These are phyloP conservation scores for Didymellaceae sp. DNA, from an alignment of 2,329 filamentous ascomycete species.

Conservation along the genomic window DNA sequence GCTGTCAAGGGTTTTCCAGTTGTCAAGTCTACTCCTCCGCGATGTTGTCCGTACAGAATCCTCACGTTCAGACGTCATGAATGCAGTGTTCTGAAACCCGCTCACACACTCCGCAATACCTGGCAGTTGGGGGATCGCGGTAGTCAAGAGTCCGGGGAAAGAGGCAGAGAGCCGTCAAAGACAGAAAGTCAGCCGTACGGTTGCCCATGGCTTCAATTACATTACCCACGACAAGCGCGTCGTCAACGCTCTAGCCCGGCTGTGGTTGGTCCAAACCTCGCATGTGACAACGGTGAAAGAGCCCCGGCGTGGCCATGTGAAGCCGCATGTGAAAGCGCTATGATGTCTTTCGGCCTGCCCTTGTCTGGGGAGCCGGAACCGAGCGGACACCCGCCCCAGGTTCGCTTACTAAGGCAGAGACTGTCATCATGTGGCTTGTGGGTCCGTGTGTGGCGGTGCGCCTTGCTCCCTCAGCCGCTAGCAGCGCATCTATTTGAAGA, in stretches of 20 bases:
- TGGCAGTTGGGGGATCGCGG: background rate
- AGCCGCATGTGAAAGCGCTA: conserved; percentile 33
- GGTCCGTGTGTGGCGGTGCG: background rate
- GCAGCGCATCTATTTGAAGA: too few species aligned
- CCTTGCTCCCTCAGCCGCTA: background rate
- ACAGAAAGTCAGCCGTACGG: conserved; percentile 20
- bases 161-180: background rate
- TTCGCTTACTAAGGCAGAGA: too few species aligned
- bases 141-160: background rate
- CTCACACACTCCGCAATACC: background rate
- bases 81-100: background rate
- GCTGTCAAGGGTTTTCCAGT: background rate
- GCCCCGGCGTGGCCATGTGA: conserved; percentile 7
- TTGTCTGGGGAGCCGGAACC: conserved; percentile 17
- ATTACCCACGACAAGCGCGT: conserved; percentile 9
- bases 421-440: too few species aligned
- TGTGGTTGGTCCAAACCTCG: conserved; percentile 7
- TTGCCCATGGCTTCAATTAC: conserved; percentile 18
- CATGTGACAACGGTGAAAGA: conserved; percentile 21
- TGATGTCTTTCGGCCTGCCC: conserved; percentile 19
- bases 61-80: conserved; percentile 16
- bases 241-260: conserved; percentile 1
- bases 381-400: background rate
- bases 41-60: conserved; percentile 1
- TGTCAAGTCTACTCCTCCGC: background rate